A percentile compares a stretch with the other conserved stretches of the same genome.
Conservation (phyloP, 169 alveolate species). For the Plasmodium blacklocki region DNA sequence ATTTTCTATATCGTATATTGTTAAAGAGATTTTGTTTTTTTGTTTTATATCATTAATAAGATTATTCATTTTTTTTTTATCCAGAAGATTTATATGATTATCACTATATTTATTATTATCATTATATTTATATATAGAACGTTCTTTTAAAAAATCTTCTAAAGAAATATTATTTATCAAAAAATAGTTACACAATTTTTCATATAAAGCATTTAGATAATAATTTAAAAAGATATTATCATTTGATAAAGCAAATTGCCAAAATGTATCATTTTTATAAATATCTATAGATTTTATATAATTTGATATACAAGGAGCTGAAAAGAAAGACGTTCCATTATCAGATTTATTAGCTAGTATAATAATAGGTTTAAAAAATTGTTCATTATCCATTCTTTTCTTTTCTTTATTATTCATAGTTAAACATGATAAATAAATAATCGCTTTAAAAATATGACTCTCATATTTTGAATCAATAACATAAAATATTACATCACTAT, state of each 20-base stretch:
- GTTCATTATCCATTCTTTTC: slow-evolving; percentile 2
- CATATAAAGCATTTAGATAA: slow-evolving; percentile 19
- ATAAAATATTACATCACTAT: slow-evolving; percentile 61
- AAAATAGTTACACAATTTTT: slow-evolving; percentile 3
- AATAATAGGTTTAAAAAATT: slow-evolving; percentile 54
- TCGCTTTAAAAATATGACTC: slow-evolving; percentile 48
- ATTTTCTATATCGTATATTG: slow-evolving; percentile 41
- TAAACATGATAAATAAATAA: slow-evolving; percentile 51
- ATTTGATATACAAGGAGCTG: slow-evolving; percentile 71
- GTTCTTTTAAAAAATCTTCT: slow-evolving; percentile 18
- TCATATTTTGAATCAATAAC: slow-evolving; percentile 72
- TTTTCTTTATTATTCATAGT: not conserved
- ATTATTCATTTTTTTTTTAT: not conserved
- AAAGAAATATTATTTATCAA: not conserved
- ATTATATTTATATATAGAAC: not conserved
- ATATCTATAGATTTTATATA: slow-evolving; percentile 51
- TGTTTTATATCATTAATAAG: slow-evolving; percentile 32
- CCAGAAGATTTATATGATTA: not conserved
- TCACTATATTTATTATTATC: not conserved
- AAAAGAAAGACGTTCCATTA: slow-evolving; percentile 46
- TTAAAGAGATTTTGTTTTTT: slow-evolving; percentile 20
- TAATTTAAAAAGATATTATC: slow-evolving; percentile 30
- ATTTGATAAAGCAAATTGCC: slow-evolving; percentile 47
- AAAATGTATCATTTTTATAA: slow-evolving; percentile 48
- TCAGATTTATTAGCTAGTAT: slow-evolving; percentile 65